Conservation (phyloP, 2,329 filamentous ascomycete genomes). For the Beauveria bassiana region DNA sequence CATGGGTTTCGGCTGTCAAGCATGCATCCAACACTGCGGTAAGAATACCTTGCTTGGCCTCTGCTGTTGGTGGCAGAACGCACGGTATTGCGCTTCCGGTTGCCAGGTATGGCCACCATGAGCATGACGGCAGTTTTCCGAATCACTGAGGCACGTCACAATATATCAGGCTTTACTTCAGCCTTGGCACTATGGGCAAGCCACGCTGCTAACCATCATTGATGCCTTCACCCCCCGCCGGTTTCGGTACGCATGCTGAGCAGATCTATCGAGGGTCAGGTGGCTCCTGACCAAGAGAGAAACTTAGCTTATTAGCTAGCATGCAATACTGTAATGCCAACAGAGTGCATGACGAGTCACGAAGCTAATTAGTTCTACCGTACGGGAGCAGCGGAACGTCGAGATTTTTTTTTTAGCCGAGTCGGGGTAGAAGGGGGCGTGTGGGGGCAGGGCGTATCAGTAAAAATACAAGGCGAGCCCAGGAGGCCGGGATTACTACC, state of each 20-base stretch:
- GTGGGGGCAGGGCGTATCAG: background rate
- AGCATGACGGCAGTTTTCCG: background rate
- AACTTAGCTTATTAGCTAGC: too few species aligned
- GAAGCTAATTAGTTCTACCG: background rate
- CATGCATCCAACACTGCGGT: background rate
- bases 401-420: background rate
- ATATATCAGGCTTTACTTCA: background rate
- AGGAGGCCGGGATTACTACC: conserved; percentile 1
- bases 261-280: background rate
- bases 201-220: background rate
- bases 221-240: background rate
- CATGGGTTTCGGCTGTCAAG: background rate
- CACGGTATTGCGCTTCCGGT: background rate
- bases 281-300: background rate
- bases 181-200: background rate
- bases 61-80: background rate
- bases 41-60: background rate
- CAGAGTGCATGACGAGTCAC: conserved; percentile 3
- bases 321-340: background rate
- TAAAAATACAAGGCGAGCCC: background rate
- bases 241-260: background rate
- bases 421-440: conserved; percentile 5
- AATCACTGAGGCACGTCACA: background rate
- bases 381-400: conserved; percentile 7
- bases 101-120: background rate